Percentiles rank a stretch among this genome's conserved stretches.
These are phyloP conservation scores for Penicillium samsonianum DNA, from an alignment of 495 filamentous ascomycete genomes.

Conservation along the genomic window DNA sequence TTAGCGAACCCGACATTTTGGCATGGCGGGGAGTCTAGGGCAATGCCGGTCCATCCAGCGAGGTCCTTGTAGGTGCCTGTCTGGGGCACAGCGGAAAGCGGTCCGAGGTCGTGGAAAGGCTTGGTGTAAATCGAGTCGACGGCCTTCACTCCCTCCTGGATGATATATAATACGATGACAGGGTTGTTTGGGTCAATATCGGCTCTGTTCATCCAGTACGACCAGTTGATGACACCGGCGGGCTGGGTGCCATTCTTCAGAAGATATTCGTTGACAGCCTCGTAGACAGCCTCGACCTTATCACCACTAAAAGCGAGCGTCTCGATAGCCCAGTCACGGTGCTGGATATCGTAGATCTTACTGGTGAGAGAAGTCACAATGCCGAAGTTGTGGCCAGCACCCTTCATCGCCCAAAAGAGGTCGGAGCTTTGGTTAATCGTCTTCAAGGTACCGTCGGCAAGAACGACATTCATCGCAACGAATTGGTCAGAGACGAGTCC, in stretches of 20 bases:
- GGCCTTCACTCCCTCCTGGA: conserved; percentile 49
- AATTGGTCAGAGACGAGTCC: conserved; percentile 63
- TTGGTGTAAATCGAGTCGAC: conserved; percentile 44
- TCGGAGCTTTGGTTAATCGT: conserved; percentile 44
- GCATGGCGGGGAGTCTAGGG: conserved; percentile 39
- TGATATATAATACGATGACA: conserved; percentile 52
- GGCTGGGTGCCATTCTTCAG: conserved; percentile 42
- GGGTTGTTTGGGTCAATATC: conserved; percentile 43
- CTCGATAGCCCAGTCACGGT: conserved; percentile 44
- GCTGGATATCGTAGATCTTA: conserved; percentile 49
- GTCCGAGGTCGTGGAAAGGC: conserved; percentile 47
- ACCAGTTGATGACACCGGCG: conserved; percentile 50
- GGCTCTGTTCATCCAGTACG: conserved; percentile 50
- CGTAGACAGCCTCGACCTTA: conserved; percentile 51
- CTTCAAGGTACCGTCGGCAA: conserved; percentile 52
- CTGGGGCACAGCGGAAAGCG: conserved; percentile 34
- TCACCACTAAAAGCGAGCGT: conserved; percentile 49
- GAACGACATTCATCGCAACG: conserved; percentile 53
- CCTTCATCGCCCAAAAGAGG: conserved; percentile 58
- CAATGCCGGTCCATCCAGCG: conserved; percentile 43
- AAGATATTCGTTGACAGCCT: conserved; percentile 46
- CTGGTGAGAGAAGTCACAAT: conserved; percentile 52
- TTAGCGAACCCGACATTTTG: conserved; percentile 48
- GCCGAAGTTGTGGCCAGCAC: conserved; percentile 65
- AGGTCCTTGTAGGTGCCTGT: conserved; percentile 49